phyloP scores from a whole-genome alignment of 352 stramenopile genomes.

The Aphanomyces stellatus region DNA sequence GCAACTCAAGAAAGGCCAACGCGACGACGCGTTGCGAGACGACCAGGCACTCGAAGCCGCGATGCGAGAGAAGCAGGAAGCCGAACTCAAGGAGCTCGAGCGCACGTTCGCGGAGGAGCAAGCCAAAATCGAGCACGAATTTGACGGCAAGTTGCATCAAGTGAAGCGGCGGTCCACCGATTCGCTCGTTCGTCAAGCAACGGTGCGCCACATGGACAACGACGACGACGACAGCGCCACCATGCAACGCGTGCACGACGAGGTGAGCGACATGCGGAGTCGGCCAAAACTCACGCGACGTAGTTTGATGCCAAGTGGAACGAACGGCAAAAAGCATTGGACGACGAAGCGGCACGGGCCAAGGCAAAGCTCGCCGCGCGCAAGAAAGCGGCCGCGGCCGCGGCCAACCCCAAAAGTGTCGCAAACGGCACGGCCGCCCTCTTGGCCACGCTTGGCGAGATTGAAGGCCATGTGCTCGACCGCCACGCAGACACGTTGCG shows the following conservation, averaged over 20 bases:
- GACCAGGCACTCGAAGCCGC: constrained; percentile 10
- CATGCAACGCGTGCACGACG: neutral
- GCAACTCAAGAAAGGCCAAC: constrained; percentile 4
- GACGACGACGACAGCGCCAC: neutral
- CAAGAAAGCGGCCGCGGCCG: neutral
- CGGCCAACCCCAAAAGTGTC: neutral
- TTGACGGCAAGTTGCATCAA: neutral
- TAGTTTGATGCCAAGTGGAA: constrained; percentile 14
- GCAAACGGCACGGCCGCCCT: constrained; percentile 7
- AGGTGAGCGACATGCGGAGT: neutral
- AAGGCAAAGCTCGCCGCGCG: neutral
- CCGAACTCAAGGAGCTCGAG: constrained; percentile 10
- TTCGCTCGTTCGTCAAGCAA: neutral
- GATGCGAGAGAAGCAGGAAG: constrained; percentile 16
- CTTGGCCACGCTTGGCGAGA: neutral
- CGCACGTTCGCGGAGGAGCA: constrained; percentile 14
- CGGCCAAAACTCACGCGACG: no score
- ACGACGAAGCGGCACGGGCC: neutral
- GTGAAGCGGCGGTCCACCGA: neutral
- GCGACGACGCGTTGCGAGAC: neutral
- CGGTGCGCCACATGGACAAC: neutral
- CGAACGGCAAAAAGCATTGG: neutral
- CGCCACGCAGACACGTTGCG: constrained; percentile 24
- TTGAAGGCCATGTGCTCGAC: neutral
- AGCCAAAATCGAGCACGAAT: constrained; percentile 18